A percentile compares a stretch with the other conserved stretches of the same genome.
These are phyloP conservation scores for Acacia acuminata DNA, from an alignment of 306 rosid genomes.

Conservation along the genomic window DNA sequence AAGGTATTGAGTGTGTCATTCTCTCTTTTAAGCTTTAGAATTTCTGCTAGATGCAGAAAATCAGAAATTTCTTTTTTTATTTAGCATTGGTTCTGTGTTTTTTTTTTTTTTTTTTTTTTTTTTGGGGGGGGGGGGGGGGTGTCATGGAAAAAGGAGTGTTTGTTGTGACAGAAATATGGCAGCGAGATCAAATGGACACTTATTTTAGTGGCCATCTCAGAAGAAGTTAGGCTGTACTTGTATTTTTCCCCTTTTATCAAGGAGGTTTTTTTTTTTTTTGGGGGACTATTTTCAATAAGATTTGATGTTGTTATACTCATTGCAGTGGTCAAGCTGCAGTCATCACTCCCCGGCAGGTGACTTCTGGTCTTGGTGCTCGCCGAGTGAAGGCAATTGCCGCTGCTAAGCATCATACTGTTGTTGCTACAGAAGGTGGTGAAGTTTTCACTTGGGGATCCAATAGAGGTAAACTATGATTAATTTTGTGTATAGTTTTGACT, in stretches of 20 bases:
- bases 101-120: too few relatives aligned
- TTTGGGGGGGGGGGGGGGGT: neutral
- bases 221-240: neutral
- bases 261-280: constrained; percentile 20
- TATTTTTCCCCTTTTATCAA: neutral
- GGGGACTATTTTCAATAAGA: constrained; percentile 28
- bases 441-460: constrained; percentile 99
- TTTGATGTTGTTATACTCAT: constrained; percentile 35
- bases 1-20: neutral
- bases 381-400: constrained; percentile 85
- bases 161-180: constrained; percentile 3
- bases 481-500: constrained; percentile 13
- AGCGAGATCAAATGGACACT: constrained; percentile 17
- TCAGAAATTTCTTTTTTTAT: neutral
- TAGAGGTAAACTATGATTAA: constrained; percentile 72
- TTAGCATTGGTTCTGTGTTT: neutral
- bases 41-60: neutral
- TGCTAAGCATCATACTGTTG: constrained; percentile 95
- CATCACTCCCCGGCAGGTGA: constrained; percentile 95
- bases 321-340: constrained; percentile 99
- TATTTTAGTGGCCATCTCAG: constrained; percentile 6
- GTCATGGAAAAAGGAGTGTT: neutral
- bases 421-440: constrained; percentile 93
- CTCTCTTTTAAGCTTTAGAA: neutral
- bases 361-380: constrained; percentile 79